Conservation (phyloP, 1,284 basidiomycete genomes). For the Rhodotorula sp. region DNA sequence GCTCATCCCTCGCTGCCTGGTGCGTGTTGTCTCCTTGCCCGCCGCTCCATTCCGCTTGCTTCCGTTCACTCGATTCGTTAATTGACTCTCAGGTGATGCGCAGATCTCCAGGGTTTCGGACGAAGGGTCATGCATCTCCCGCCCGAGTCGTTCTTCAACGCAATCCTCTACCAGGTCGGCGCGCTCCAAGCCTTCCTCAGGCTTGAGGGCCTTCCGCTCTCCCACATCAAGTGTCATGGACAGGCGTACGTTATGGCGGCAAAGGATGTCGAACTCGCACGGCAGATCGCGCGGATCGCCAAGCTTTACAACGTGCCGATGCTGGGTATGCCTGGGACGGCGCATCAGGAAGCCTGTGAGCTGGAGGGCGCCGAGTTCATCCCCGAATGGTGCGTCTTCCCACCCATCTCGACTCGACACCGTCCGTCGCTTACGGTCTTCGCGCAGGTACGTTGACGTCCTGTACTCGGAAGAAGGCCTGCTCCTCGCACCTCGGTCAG, state of each 20-base stretch:
- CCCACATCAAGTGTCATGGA: slow-evolving; percentile 63
- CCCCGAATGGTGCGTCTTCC: slow-evolving; percentile 50
- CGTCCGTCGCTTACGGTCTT: not conserved
- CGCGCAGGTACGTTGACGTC: slow-evolving; percentile 55
- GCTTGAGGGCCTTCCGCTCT: slow-evolving; percentile 56
- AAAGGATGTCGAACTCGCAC: slow-evolving; percentile 59
- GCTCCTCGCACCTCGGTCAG: slow-evolving; percentile 53
- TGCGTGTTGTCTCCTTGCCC: not conserved
- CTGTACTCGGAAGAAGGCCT: slow-evolving; percentile 57
- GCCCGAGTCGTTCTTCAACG: slow-evolving; percentile 62
- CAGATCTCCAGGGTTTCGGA: slow-evolving; percentile 63
- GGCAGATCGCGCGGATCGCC: slow-evolving; percentile 58
- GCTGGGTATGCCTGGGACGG: slow-evolving; percentile 64
- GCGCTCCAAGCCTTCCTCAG: slow-evolving; percentile 62
- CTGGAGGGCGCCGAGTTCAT: slow-evolving; percentile 62
- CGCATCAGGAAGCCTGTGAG: slow-evolving; percentile 60
- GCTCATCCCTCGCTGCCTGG: slow-evolving; percentile 65
- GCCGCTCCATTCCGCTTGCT: not conserved
- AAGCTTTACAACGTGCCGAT: slow-evolving; percentile 61
- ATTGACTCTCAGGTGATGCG: not conserved
- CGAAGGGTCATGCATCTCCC: slow-evolving; percentile 64
- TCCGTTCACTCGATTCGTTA: too few relatives aligned
- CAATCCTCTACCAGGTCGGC: slow-evolving; percentile 64
- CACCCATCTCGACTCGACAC: not conserved
- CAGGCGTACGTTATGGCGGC: slow-evolving; percentile 50